A percentile compares a stretch with the other conserved stretches of the same genome.
Evolutionary conservation across 2,329 filamentous ascomycete species (phyloP).

Genomic region (Camillea tinctor): DNA sequence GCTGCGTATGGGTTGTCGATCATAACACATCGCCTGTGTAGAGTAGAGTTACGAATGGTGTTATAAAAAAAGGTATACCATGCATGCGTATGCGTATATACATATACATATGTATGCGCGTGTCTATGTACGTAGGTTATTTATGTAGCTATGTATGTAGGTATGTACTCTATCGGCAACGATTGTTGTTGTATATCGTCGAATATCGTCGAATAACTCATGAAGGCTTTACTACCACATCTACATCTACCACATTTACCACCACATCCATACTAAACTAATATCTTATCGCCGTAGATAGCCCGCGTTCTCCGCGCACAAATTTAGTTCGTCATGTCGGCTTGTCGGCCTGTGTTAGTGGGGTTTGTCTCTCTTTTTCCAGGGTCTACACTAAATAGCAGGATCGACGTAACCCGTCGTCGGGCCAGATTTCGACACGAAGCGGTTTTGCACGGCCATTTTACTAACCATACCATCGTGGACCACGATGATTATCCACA

Average conservation of each 20-base stretch:
- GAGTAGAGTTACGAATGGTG: no score
- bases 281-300: not conserved
- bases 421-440: constrained; percentile 16
- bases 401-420: constrained; percentile 17
- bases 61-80: no score
- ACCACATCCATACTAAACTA: no score
- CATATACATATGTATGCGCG: no score
- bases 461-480: not conserved
- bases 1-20: not conserved
- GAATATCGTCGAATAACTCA: not conserved
- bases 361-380: constrained; percentile 3
- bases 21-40: not conserved
- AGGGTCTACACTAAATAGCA: constrained; percentile 5
- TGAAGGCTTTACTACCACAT: no score
- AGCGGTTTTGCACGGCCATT: constrained; percentile 3
- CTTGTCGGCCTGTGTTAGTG: constrained; percentile 13
- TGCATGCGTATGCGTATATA: no score
- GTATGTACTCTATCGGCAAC: not conserved
- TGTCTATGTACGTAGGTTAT: not conserved
- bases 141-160: not conserved
- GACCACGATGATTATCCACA: no score
- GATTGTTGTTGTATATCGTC: not conserved
- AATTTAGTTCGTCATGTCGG: constrained; percentile 2
- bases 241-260: no score
- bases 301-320: not conserved